phyloP scores from a whole-genome alignment of 1,284 basidiomycete genomes.

The Leccinum subrobustum region DNA sequence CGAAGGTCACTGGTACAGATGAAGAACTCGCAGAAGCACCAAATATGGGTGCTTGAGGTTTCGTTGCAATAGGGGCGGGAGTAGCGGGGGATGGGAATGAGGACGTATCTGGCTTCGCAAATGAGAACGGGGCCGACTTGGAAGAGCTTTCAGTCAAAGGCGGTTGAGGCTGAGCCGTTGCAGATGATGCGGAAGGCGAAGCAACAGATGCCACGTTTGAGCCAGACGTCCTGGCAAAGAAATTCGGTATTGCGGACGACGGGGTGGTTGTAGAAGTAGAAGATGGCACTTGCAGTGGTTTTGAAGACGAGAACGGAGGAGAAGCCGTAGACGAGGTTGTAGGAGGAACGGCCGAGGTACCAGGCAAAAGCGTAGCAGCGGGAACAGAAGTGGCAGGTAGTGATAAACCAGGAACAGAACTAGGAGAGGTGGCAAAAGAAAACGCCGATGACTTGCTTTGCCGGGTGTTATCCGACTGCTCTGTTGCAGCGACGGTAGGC shows the following conservation, averaged over 20 bases:
- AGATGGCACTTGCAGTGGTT: slow-evolving; percentile 12
- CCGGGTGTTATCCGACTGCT: neutral
- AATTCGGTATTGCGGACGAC: slow-evolving; percentile 23
- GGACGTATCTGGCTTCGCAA: slow-evolving; percentile 14
- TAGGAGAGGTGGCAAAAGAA: slow-evolving; percentile 14
- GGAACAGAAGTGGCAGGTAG: slow-evolving; percentile 7
- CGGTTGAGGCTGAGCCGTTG: slow-evolving; percentile 9
- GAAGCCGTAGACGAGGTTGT: slow-evolving; percentile 5
- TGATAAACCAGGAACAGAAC: slow-evolving; percentile 9
- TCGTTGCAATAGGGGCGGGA: slow-evolving; percentile 6
- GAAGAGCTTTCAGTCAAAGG: slow-evolving; percentile 5
- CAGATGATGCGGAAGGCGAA: slow-evolving; percentile 5
- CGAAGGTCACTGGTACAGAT: slow-evolving; percentile 30
- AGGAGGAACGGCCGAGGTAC: neutral
- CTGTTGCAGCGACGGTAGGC: slow-evolving; percentile 12
- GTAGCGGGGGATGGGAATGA: neutral
- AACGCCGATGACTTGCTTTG: slow-evolving; percentile 21
- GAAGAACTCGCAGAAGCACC: slow-evolving; percentile 3
- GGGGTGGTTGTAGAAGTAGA: slow-evolving; percentile 14
- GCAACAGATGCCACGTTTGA: neutral
- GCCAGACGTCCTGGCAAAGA: slow-evolving; percentile 23
- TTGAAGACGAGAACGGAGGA: slow-evolving; percentile 20
- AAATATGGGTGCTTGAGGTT: slow-evolving; percentile 9
- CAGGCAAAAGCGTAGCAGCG: slow-evolving; percentile 10
- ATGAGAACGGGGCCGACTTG: slow-evolving; percentile 20